Evolutionary conservation across 192 early-diverging fungal species (phyloP).

Genomic region (Coemansia sp.): DNA sequence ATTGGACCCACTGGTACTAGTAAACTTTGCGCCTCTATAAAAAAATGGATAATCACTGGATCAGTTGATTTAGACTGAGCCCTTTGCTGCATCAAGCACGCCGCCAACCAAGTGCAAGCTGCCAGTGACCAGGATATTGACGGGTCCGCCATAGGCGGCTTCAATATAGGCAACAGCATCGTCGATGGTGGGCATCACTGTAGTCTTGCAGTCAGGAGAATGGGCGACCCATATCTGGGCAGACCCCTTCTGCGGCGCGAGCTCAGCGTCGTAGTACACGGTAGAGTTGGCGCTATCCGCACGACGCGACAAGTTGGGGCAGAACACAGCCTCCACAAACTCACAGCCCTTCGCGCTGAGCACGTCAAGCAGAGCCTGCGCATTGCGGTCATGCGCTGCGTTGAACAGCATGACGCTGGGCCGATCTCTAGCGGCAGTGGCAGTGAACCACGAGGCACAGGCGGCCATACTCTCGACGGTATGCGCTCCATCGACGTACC

Average conservation of each 20-base stretch:
- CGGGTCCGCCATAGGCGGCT: constrained; percentile 9
- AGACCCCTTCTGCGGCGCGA: constrained; percentile 63
- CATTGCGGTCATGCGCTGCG: constrained; percentile 74
- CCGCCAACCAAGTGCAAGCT: constrained; percentile 91
- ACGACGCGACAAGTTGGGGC: constrained; percentile 65
- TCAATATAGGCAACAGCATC: constrained; percentile 63
- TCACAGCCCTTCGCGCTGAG: constrained; percentile 52
- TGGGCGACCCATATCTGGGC: constrained; percentile 58
- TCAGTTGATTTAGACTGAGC: constrained; percentile 16
- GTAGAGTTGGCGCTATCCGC: constrained; percentile 74
- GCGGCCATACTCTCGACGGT: constrained; percentile 81
- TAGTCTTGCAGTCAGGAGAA: constrained; percentile 16
- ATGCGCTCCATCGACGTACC: constrained; percentile 95
- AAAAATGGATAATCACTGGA: not conserved
- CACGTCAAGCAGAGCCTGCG: constrained; percentile 61
- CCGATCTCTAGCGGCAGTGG: not conserved
- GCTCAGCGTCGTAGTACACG: constrained; percentile 56
- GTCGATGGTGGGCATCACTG: constrained; percentile 60
- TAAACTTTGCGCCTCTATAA: not conserved
- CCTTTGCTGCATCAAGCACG: constrained; percentile 59
- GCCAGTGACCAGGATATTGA: constrained; percentile 82
- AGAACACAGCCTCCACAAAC: constrained; percentile 75
- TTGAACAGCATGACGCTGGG: constrained; percentile 80
- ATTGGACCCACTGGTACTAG: not conserved
- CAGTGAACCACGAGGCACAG: constrained; percentile 58